phyloP scores from a whole-genome alignment of 2,329 filamentous ascomycete genomes.

The Tolypocladium capitatum region DNA sequence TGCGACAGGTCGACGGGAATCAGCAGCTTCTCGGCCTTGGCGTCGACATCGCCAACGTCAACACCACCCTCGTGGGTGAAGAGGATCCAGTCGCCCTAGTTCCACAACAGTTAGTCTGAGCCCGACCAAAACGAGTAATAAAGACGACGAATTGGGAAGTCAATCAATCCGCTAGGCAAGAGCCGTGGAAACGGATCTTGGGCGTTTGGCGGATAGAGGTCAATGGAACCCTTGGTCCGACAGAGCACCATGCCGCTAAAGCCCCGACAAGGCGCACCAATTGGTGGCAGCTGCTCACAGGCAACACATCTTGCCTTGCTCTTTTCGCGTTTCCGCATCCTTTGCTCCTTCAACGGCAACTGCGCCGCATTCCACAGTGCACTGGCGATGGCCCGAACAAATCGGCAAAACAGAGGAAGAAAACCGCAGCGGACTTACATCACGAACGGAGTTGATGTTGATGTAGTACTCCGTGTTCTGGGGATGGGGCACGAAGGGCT shows the following conservation, averaged over 20 bases:
- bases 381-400: neutral
- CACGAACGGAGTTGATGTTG: slow-evolving; percentile 99
- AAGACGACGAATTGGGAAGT: neutral
- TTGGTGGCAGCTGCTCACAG: slow-evolving; percentile 1
- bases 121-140: neutral
- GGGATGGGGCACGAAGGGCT: slow-evolving; percentile 95
- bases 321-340: neutral
- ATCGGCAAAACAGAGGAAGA: slow-evolving; percentile 10
- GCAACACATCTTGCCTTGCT: neutral
- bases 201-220: slow-evolving; percentile 1
- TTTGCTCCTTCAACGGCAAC: no score
- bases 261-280: slow-evolving; percentile 1
- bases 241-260: slow-evolving; percentile 2
- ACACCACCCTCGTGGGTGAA: slow-evolving; percentile 99
- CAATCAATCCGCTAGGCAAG: neutral
- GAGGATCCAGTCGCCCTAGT: slow-evolving; percentile 95
- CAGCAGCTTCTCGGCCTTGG: slow-evolving; percentile 96
- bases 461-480: slow-evolving; percentile 98
- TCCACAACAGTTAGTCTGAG: slow-evolving; percentile 9
- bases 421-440: slow-evolving; percentile 54
- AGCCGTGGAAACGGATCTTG: neutral
- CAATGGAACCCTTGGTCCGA: no score
- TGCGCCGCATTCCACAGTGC: no score
- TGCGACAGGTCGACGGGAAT: slow-evolving; percentile 89
- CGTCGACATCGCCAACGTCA: slow-evolving; percentile 97